Base-by-base conservation (phyloP, 441 rosid species). In the Pelargonium hybrid region DNA sequence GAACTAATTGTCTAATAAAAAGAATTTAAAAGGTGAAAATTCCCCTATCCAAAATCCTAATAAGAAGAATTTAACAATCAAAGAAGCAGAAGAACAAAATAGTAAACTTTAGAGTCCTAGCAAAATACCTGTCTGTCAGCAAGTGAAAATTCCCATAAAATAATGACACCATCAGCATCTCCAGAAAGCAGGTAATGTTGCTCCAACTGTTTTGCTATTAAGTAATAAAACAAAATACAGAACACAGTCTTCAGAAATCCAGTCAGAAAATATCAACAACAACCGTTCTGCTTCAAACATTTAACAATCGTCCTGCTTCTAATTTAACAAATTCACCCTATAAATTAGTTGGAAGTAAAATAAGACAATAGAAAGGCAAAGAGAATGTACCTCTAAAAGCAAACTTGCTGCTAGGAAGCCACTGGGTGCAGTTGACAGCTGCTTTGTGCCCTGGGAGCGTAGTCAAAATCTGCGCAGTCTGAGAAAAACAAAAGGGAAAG, bases 391-490 rank as follows among this genome's bases (percentile, higher is more conserved):
- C 95, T 90, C 70, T 87, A 75, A 85, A 91, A 13, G 96, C 88
- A 80, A 88, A 93, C 70, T 91, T 93, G 79, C 26, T 73, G 73
- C 84, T 82, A 5, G 97, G 98, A 69, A 93, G 86, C 96, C 98
- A 93, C 65, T 87, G 89, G 68, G 97, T 93, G 77, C 96, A 93
- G 74, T 88, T 93, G 29, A 93, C 92, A 68, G 89, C 54, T 57
- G 91, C 92, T 80, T 81, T 88, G 64, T 91, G 97, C 54, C 96
- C 96, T 0, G 96, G 92, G 74, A 93, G 93, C 31, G 97, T 91
- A 0, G 90, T 88, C 84, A 88, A 70, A 84, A 93, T 87, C 84
- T 87, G 96, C 70, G 96, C 97, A 75, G 84, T 78, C 97, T 91
- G 82, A 47, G 63, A 65, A 61, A 15, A 57, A 65, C 25, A 54